Evolutionary conservation across 768 basidiomycete species (phyloP), one percentile per base, ranked within the genome.

Genomic region (Cystobasidium ongulense): DNA sequence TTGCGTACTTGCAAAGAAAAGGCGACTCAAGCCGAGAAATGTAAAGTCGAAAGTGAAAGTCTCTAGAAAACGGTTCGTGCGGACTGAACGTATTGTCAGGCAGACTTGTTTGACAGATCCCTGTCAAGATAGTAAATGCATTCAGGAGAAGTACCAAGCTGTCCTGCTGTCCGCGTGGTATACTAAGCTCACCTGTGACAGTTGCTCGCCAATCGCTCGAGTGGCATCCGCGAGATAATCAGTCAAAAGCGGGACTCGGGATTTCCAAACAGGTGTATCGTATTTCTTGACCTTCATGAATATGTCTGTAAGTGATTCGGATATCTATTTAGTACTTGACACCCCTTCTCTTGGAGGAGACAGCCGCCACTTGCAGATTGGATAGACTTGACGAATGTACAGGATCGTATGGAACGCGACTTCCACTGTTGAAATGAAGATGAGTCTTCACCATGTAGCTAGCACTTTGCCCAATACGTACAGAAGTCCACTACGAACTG

Each of bases 381-480:
- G 95, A 78, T 97, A 98, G 63, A 98, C 85, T 76, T 90, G 89
- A 23, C 95, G 88, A 33, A 92, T 87, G 78, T 91, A 96, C 4
- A 98, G 85, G 75, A 98, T 91, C 1, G 88, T 88, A 79, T 97
- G 94, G 74, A 96, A 88, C 11, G 91, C 90, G 35, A 94, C 90
- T 80, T 98, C 95, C 77, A 98, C 95, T 98, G 72, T n/a, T 25
- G 18, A 2, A 13, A 15, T 17, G 31, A 21, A n/a, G n/a, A n/a
- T n/a, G n/a, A n/a, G n/a, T n/a, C 3, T 17, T 18, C 46, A 72
- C 29, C 25, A 54, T 1, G 2, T 1, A 43, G 1, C n/a, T n/a
- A n/a, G n/a, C n/a, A n/a, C n/a, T n/a, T n/a, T n/a, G n/a, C n/a
- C n/a, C n/a, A n/a, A n/a, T 13, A 31, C 78, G 23, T 10, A 79